Evolutionary conservation across 2,329 filamentous ascomycete genomes (phyloP).

Genomic region (Ophiocordyceps australis): DNA sequence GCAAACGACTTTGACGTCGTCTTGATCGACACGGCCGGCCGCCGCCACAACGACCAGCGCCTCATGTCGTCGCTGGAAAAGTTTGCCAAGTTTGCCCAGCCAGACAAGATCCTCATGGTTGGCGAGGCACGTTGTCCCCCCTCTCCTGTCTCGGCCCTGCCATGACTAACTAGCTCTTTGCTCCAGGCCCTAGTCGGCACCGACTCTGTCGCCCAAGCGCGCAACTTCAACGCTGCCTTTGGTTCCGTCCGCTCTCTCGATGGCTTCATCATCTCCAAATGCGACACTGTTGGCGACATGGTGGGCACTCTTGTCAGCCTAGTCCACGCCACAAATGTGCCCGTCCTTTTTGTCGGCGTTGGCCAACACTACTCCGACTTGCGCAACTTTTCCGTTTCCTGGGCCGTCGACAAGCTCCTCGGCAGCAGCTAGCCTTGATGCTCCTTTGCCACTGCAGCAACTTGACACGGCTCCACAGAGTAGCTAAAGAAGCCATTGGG

Average conservation of each 20-base stretch:
- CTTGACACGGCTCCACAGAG: too few relatives aligned
- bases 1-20: constrained; percentile 77
- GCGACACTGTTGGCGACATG: constrained; percentile 99
- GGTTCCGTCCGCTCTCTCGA: constrained; percentile 66
- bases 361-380: constrained; percentile 53
- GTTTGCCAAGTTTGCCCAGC: constrained; percentile 87
- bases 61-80: constrained; percentile 96
- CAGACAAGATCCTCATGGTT: constrained; percentile 98
- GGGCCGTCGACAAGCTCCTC: constrained; percentile 49
- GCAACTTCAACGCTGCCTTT: constrained; percentile 91
- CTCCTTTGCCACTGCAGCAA: too few relatives aligned
- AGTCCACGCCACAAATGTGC: constrained; percentile 92
- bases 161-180: background rate
- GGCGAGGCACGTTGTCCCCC: constrained; percentile 23
- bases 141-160: background rate
- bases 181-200: constrained; percentile 71
- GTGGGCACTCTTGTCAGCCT: constrained; percentile 89
- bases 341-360: constrained; percentile 76
- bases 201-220: constrained; percentile 85
- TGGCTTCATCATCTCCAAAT: constrained; percentile 97
- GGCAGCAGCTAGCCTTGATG: too few relatives aligned
- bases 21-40: constrained; percentile 87
- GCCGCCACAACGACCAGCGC: constrained; percentile 85
- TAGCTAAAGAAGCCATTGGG: too few relatives aligned
- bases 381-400: constrained; percentile 50